Base-by-base conservation (phyloP, 192 early-diverging fungal genomes). In the Gryganskiella cystojenkinii region DNA sequence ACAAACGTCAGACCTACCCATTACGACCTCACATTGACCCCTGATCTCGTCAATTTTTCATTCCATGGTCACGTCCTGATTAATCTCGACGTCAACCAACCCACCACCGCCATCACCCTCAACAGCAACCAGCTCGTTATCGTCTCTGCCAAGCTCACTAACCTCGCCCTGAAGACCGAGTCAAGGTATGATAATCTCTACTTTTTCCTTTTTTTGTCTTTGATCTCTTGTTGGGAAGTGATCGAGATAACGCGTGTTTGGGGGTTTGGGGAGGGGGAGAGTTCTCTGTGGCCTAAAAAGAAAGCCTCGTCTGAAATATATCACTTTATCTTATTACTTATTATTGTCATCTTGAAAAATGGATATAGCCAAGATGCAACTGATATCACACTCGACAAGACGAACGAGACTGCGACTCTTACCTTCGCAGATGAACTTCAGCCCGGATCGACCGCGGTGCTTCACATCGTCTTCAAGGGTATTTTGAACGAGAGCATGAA, bases 401-500 rank as follows among this genome's bases (percentile, higher is more conserved):
- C 80, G 49, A 83, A 81, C 25, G 69, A 86, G 44, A 82, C 78
- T 3, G 89, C 75, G 35, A 86, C 86, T 19, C 75, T 92, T 20
- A 82, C 82, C 0, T 94, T 92, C 83, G 80, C 80, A n/a, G 80
- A 89, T 28, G 71, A 80, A 34, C 66, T 92, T 28, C 71, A 83
- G 19, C 80, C 82, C 27, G 83, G 78, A 53, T 74, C 81, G 31
- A 76, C 84, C 15, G 88, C 84, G 15, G 79, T 83, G 24, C 70
- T 94, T 58, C 57, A 79, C 31, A 80, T 94, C 25, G 55, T 68
- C 45, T 95, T 93, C 71, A 83, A 83, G 45, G 90, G 92, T 62
- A 72, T 87, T 30, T 80, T 92, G 44, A 94, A 94, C 70, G 89
- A 99, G 80, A 87, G 93, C 70, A 95, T 99, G 95, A 86, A 87